Conservation (phyloP, 202 grass and related monocot species). For the Eragrostis tef region DNA sequence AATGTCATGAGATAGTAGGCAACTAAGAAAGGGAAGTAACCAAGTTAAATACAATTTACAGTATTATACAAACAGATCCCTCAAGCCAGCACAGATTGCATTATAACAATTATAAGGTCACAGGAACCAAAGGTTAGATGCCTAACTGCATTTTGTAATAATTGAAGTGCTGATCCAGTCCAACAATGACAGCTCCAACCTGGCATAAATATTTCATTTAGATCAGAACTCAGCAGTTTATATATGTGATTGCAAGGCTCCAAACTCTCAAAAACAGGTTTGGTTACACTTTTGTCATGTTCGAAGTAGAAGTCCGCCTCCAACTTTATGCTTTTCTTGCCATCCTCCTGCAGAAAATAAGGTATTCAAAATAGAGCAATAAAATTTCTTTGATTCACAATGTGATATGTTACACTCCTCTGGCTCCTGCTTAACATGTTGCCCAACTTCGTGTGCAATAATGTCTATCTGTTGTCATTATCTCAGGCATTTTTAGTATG, state of each 20-base stretch:
- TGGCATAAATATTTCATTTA: constrained; percentile 52
- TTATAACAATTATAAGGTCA: constrained; percentile 37
- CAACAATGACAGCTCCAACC: constrained; percentile 95
- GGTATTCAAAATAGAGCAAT: constrained; percentile 2
- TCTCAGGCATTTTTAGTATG: constrained; percentile 27
- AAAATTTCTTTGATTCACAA: not conserved
- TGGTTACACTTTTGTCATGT: constrained; percentile 85
- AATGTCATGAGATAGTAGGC: constrained; percentile 1
- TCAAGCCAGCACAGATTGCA: constrained; percentile 24
- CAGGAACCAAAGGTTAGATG: constrained; percentile 40
- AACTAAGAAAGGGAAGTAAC: constrained; percentile 13
- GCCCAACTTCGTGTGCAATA: too few species aligned
- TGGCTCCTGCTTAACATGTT: too few species aligned
- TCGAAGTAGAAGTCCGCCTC: constrained; percentile 80
- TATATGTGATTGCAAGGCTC: constrained; percentile 5
- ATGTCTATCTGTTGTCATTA: not conserved
- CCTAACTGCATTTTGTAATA: constrained; percentile 95
- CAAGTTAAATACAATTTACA: not conserved
- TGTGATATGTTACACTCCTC: constrained; percentile 24
- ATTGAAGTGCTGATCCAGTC: constrained; percentile 93
- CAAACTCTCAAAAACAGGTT: constrained; percentile 38
- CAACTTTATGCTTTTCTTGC: constrained; percentile 71
- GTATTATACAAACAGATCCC: not conserved
- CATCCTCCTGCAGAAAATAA: constrained; percentile 72
- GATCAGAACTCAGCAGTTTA: constrained; percentile 15